phyloP scores from a whole-genome alignment of 2,329 filamentous ascomycete genomes.

The Neonectria faginata region DNA sequence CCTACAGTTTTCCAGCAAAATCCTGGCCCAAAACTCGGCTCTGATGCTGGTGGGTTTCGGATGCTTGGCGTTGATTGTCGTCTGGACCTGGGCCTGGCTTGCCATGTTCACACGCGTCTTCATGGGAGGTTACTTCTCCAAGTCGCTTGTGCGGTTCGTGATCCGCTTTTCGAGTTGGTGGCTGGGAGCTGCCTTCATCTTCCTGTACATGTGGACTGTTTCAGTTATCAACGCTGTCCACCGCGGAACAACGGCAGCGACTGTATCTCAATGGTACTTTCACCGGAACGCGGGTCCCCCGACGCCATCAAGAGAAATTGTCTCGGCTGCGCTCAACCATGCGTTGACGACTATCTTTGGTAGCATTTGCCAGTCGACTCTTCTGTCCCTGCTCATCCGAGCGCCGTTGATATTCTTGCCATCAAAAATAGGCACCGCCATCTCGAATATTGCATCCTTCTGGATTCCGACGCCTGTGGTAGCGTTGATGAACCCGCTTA shows the following conservation, averaged over 20 bases:
- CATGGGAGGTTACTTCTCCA: constrained; percentile 86
- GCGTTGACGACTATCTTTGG: constrained; percentile 89
- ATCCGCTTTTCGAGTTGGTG: constrained; percentile 93
- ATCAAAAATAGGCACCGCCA: constrained; percentile 70
- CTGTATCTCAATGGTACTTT: constrained; percentile 99
- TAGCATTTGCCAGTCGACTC: constrained; percentile 88
- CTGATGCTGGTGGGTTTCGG: constrained; percentile 86
- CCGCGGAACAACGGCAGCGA: constrained; percentile 90
- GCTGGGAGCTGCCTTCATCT: constrained; percentile 90
- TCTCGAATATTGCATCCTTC: constrained; percentile 80
- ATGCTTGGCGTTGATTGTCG: constrained; percentile 78
- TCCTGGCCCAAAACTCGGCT: constrained; percentile 85
- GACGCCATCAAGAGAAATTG: constrained; percentile 82
- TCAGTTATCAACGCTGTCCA: constrained; percentile 90
- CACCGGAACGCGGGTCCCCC: constrained; percentile 86
- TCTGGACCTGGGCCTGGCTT: constrained; percentile 97
- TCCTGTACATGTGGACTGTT: constrained; percentile 96
- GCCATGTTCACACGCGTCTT: constrained; percentile 97
- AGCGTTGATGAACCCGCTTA: constrained; percentile 88
- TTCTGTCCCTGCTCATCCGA: constrained; percentile 83
- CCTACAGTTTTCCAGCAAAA: constrained; percentile 90
- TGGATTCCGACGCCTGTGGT: constrained; percentile 88
- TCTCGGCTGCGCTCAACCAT: constrained; percentile 84
- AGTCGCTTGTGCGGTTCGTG: constrained; percentile 73
- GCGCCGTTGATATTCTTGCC: constrained; percentile 89